A percentile compares a stretch with the other conserved stretches of the same genome.
Conservation (phyloP, 2,329 filamentous ascomycete genomes). For the Alternaria sp. region DNA sequence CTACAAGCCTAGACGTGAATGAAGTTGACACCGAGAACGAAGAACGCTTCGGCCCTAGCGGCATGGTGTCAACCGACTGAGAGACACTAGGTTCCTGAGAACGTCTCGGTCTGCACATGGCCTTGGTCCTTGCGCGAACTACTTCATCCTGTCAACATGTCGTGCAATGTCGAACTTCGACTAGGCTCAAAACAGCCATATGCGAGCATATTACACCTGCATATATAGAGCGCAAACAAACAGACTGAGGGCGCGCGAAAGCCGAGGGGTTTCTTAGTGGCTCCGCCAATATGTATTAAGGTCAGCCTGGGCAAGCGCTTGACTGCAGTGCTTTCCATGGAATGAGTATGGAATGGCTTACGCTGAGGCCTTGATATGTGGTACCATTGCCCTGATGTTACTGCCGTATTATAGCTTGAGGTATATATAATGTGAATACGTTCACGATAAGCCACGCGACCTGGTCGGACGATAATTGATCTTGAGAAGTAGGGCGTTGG, state of each 20-base stretch:
- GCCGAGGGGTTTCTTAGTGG: not conserved
- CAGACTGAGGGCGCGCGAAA: not conserved
- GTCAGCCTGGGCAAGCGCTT: not conserved
- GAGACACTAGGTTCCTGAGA: not conserved
- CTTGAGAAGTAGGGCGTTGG: not conserved
- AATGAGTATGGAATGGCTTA: not conserved
- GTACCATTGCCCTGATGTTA: not conserved
- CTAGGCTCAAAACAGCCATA: conserved; percentile 14
- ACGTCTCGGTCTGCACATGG: conserved; percentile 14
- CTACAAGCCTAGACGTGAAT: conserved; percentile 6
- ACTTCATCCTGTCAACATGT: conserved; percentile 8
- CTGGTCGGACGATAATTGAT: not conserved
- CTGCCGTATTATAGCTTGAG: not conserved
- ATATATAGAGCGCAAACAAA: conserved; percentile 12
- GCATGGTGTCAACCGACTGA: conserved; percentile 8
- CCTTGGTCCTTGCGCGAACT: conserved; percentile 17
- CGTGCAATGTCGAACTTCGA: conserved; percentile 25
- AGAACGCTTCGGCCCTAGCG: conserved; percentile 10
- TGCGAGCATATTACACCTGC: conserved; percentile 17
- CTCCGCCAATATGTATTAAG: not conserved
- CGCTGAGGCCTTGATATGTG: not conserved
- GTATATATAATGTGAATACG: not conserved
- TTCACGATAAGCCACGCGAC: not conserved
- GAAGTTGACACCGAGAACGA: not conserved
- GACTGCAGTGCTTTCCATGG: not conserved